Percentiles rank a stretch among this genome's conserved stretches.
These are phyloP conservation scores for Skeletonema menzelii DNA, from an alignment of 108 stramenopile genomes.

Conservation along the genomic window DNA sequence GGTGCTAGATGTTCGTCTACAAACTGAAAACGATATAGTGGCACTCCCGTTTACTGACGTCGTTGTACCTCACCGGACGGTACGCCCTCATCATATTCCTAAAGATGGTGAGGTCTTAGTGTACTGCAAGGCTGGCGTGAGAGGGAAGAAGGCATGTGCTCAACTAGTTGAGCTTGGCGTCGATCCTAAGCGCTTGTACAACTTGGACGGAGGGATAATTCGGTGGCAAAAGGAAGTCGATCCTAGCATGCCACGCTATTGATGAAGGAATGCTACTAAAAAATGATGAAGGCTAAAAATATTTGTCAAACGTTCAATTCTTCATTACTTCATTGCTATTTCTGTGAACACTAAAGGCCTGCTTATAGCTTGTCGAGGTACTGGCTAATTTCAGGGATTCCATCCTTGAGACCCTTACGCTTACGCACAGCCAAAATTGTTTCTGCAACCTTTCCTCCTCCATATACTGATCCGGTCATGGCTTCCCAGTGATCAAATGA, in stretches of 20 bases:
- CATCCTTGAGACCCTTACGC: constrained; percentile 97
- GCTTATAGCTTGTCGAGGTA: constrained; percentile 99
- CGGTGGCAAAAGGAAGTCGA: constrained; percentile 92
- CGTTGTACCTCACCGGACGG: constrained; percentile 82
- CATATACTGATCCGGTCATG: constrained; percentile 92
- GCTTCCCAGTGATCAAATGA: constrained; percentile 99
- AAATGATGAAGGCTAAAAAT: neutral
- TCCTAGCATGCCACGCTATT: constrained; percentile 85
- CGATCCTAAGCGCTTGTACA: constrained; percentile 74
- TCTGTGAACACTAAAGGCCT: neutral
- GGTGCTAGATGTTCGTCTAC: constrained; percentile 91
- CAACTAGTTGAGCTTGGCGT: constrained; percentile 77
- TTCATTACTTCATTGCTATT: constrained; percentile 11
- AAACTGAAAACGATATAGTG: constrained; percentile 90
- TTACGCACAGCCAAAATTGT: constrained; percentile 88
- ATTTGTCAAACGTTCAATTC: neutral
- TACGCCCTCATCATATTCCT: constrained; percentile 70
- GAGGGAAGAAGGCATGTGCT: constrained; percentile 86
- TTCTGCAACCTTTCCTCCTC: constrained; percentile 90
- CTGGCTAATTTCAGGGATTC: constrained; percentile 93
- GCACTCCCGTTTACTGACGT: constrained; percentile 90
- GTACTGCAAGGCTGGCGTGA: constrained; percentile 92
- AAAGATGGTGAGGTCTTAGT: constrained; percentile 79
- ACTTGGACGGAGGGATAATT: constrained; percentile 92
- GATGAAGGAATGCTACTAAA: constrained; percentile 3